Evolutionary conservation across 352 stramenopile genomes (phyloP), one percentile per base, ranked within the genome.

Genomic region (Peronospora farinosa): DNA sequence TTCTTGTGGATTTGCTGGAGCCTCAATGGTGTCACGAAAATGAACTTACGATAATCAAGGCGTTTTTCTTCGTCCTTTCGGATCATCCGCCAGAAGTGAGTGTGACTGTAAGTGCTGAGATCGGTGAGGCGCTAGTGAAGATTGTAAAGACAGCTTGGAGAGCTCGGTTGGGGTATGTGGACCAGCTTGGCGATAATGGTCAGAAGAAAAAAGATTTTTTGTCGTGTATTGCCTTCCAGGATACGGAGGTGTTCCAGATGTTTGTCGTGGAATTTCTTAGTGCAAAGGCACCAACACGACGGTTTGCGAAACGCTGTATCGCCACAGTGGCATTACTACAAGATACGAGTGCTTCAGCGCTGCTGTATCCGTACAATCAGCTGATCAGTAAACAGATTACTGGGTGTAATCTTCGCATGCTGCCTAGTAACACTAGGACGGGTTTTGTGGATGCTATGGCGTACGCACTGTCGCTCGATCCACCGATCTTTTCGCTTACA

Each of bases 381-480:
- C 45, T 92, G 21, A 78, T 95, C 46, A 84, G 62, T 46, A 94
- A 94, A 51, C 83, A 94, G 51, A 83, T 92, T 40, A 94, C 78
- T 16, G 72, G 81, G 2, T 88, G 72, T 47, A 84, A 84, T 45
- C 58, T 95, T 39, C 77, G 81, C 13, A 78, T 85, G 56, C 51
- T 95, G 8, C 59, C 79, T 0, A 75, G 68, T 27, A 78, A 56
- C 17, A 92, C 75, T 0, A 82, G 83, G 9, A 86, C 69, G 27
- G 84, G 82, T 0, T 95, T 93, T 47, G 75, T 93, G 7, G 84
- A 95, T 55, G 80, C 82, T 10, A 91, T 93, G 82, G 77, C 84
- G 27, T 88, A 88, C 46, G 74, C 74, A 0, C 46, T 95, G 11
- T 73, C 74, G 7, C 59, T 95, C 15, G 57, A 89, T 25, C 84